Percentiles rank a stretch among this genome's conserved stretches.
Conservation (phyloP, 108 stramenopile genomes). For the Skeletonema tropicum region DNA sequence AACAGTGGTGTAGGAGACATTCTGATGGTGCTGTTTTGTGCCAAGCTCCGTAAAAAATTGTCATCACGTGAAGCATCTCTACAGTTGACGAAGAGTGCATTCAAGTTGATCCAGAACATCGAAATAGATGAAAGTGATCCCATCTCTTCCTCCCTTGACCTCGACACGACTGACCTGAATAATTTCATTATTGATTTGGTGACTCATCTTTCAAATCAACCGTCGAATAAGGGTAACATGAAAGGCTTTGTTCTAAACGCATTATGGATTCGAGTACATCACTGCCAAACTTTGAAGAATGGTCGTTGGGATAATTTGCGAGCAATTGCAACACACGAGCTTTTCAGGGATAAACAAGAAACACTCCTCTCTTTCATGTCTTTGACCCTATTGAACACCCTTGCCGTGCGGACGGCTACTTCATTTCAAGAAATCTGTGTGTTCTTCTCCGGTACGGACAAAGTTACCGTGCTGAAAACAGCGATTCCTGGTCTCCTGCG, state of each 20-base stretch:
- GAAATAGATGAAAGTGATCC: not conserved
- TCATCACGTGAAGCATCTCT: not conserved
- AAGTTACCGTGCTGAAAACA: not conserved
- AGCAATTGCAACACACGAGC: not conserved
- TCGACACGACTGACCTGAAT: not conserved
- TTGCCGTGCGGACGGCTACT: not conserved
- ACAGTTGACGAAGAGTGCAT: not conserved
- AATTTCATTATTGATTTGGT: not conserved
- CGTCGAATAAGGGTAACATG: constrained; percentile 6
- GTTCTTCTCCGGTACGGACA: not conserved
- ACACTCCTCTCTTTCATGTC: constrained; percentile 6
- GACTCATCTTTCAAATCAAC: not conserved
- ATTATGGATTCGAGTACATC: constrained; percentile 12
- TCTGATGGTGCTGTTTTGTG: not conserved
- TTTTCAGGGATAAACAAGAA: constrained; percentile 3
- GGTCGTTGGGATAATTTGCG: not conserved
- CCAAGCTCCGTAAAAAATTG: not conserved
- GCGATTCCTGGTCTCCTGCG: not conserved
- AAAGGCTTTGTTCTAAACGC: constrained; percentile 14
- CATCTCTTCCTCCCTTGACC: not conserved
- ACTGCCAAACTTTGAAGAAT: not conserved
- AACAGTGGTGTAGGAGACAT: not conserved
- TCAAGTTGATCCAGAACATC: not conserved
- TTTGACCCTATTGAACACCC: not conserved
- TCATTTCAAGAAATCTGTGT: not conserved